phyloP scores from a whole-genome alignment of 2,329 filamentous ascomycete genomes.

The Alternaria panax region DNA sequence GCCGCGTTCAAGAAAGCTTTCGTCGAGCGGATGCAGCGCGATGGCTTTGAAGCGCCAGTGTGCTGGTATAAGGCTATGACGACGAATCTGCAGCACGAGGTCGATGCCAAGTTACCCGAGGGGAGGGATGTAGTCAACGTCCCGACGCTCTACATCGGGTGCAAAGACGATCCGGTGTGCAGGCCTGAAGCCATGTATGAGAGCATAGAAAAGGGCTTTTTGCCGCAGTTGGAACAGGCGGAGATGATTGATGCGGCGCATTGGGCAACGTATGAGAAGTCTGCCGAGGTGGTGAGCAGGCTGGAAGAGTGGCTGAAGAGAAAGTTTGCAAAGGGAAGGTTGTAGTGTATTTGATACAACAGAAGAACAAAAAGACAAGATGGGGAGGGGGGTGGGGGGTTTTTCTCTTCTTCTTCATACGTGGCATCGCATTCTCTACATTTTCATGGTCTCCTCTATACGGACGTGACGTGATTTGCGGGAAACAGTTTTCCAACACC shows the following conservation, averaged over 20 bases:
- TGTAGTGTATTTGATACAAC: not conserved
- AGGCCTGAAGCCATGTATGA: slow-evolving; percentile 39
- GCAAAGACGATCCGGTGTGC: slow-evolving; percentile 47
- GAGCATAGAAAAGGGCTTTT: slow-evolving; percentile 33
- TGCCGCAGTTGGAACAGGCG: slow-evolving; percentile 43
- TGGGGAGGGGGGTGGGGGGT: too few relatives aligned
- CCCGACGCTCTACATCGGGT: slow-evolving; percentile 49
- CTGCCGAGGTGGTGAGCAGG: slow-evolving; percentile 36
- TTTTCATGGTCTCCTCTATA: slow-evolving; percentile 1
- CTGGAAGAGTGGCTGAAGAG: slow-evolving; percentile 31
- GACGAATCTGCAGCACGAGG: slow-evolving; percentile 34
- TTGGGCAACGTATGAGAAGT: slow-evolving; percentile 49
- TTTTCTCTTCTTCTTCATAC: too few relatives aligned
- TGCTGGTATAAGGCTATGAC: slow-evolving; percentile 49
- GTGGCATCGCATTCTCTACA: not conserved
- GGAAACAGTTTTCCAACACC: slow-evolving; percentile 82
- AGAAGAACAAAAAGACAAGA: not conserved
- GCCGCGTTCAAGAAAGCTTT: slow-evolving; percentile 43
- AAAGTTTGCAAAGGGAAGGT: slow-evolving; percentile 9
- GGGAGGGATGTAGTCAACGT: slow-evolving; percentile 40
- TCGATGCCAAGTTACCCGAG: slow-evolving; percentile 34
- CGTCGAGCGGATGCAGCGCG: slow-evolving; percentile 43
- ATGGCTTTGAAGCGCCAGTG: slow-evolving; percentile 47
- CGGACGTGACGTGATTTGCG: slow-evolving; percentile 67
- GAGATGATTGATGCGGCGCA: slow-evolving; percentile 46